Evolutionary conservation across 805 yeast genomes (phyloP), one percentile per base, ranked within the genome.

Genomic region (Myxozyma kluyveri): DNA sequence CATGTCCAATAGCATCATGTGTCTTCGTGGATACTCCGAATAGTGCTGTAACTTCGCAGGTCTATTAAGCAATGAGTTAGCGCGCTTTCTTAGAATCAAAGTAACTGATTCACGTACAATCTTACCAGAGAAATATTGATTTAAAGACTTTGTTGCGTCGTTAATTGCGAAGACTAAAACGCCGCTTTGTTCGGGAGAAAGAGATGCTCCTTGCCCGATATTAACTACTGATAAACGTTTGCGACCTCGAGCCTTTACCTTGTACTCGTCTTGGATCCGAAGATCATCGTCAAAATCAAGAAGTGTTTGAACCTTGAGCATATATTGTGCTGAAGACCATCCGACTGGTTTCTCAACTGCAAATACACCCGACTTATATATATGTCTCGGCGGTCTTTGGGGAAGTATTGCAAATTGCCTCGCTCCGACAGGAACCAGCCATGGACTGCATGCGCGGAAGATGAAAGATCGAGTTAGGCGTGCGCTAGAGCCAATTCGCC

Each of bases 141-240:
- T 84, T 40, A 93, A 72, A 65, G 78, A 73, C 67, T 91, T 95
- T 1, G 99, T 93, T 2, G 99, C 99, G 1, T 75, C 57, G 4
- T 96, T 96, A n/a, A 93, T 79, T 3, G 99, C 99, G 49, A 93
- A 75, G 1, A 95, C 91, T 29, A 73, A 68, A 0, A 91, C 90
- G 9, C 99, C 99, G 17, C 88, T 82, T 0, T 99, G 99, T 39
- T 87, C 70, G 0, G 98, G 97, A 64, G 95, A 99, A 35, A 93
- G 73, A 0, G 99, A 93, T 7, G 99, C 99, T 18, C 99, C 99
- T 68, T 93, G 99, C 1, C 99, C 99, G 75, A 91, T 84, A 64
- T 93, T 93, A 31, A 90, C 82, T 61, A 77, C 75, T 26, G 54
- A 54, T 36, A 46, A 21, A n/a, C 50, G 49, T 42, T 70, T 65